phyloP scores from a whole-genome alignment of 2,329 filamentous ascomycete species.

The Xylaria sp. region DNA sequence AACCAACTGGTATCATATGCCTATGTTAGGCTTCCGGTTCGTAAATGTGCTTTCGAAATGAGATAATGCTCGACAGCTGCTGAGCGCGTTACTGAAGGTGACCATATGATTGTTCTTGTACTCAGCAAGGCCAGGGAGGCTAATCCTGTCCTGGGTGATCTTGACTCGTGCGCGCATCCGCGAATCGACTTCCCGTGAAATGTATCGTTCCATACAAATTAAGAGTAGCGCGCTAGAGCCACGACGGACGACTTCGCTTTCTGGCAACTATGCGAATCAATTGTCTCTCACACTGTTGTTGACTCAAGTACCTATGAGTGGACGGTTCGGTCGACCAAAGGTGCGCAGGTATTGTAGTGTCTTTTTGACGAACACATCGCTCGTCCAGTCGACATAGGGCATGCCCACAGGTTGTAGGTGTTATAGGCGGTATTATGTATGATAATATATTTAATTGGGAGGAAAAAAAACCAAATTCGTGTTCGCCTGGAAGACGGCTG shows the following conservation, averaged over 20 bases:
- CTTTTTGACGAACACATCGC: background rate
- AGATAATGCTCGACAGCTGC: too few relatives aligned
- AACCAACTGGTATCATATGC: background rate
- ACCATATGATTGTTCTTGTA: too few relatives aligned
- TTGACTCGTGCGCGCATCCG: too few relatives aligned
- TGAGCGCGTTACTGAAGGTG: too few relatives aligned
- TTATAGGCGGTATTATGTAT: background rate
- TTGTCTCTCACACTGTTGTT: conserved; percentile 7
- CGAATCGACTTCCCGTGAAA: background rate
- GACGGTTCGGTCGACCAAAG: background rate
- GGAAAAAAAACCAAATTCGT: background rate
- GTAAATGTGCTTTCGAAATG: background rate
- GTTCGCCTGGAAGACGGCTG: conserved; percentile 12
- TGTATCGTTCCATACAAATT: background rate
- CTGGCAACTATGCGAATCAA: conserved; percentile 17
- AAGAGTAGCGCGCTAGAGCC: conserved; percentile 17
- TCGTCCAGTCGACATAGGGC: too few relatives aligned
- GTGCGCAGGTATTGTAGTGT: conserved; percentile 13
- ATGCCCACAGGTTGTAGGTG: background rate
- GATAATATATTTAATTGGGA: background rate
- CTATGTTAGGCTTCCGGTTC: background rate
- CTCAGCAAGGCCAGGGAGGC: too few relatives aligned
- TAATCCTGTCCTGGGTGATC: too few relatives aligned
- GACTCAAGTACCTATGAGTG: conserved; percentile 20
- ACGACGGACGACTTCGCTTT: conserved; percentile 6